Base-by-base conservation (phyloP, 2,329 filamentous ascomycete species). In the Diaporthe batatas region DNA sequence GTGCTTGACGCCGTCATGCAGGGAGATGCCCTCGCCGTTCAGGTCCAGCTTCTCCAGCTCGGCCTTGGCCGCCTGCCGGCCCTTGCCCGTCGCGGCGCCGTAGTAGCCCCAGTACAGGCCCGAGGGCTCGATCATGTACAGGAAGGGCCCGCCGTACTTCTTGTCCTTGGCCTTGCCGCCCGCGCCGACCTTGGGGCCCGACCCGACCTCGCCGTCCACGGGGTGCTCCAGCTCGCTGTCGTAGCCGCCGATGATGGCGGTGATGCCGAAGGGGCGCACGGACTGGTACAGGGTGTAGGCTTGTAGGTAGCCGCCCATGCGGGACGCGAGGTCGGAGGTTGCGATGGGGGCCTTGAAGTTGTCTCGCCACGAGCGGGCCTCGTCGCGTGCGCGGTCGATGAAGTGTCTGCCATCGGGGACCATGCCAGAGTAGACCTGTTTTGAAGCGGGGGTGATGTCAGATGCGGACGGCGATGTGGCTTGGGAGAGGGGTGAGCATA, bases 81-180 rank as follows among this genome's bases (percentile, higher is more conserved):
- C 96, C 86, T 99, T 99, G 80, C 96, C 96, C 18, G 96, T 98
- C 65, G 96, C 96, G 51, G 96, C 96, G 78, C 96, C 96, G 83
- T 98, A 98, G 89, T 99, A 99, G 74, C 96, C 96, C 96, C 96
- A 99, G 88, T 98, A 98, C 77, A 96, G 86, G 71, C 96, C 96
- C 80, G 95, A 98, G 54, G 96, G 96, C 87, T 99, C 96, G 78
- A 99, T 96, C 96, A 99, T 99, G 89, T 98, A 99, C 75, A 99
- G 90, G 75, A 92, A 95, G 29, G 96, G 96, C 1, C 96, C 96
- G 78, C 96, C 96, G 81, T 95, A 91, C 82, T 91, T 93, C 79
- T 91, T 91, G 79, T 91, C 90, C 36, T 82, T 84, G 55, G 91
- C 89, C 86, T 96, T 97, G 80, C 96, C 96, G 76, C 96, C 96